A percentile compares a stretch with the other conserved stretches of the same genome.
Evolutionary conservation across 1,139 yeast species (phyloP).

Genomic region (Hemisphaericaspora xylofermentans): DNA sequence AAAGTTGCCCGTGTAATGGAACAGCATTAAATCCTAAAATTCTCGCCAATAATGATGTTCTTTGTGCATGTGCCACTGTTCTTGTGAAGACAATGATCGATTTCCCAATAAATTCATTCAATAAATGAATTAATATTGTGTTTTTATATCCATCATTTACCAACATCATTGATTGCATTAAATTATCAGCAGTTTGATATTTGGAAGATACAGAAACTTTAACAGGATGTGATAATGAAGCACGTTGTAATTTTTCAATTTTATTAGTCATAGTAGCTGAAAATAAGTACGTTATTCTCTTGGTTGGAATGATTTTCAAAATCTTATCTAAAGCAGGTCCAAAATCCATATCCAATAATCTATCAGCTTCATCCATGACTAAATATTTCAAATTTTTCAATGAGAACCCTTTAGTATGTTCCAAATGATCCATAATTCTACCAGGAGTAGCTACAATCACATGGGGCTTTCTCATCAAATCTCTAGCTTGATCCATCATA

Average conservation of each 20-base stretch:
- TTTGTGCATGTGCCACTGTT: slow-evolving; percentile 93
- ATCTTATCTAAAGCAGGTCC: slow-evolving; percentile 92
- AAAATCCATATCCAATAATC: slow-evolving; percentile 93
- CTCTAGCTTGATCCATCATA: slow-evolving; percentile 96
- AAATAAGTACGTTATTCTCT: slow-evolving; percentile 82
- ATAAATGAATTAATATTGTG: slow-evolving; percentile 76
- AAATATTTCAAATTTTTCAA: slow-evolving; percentile 76
- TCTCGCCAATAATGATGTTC: slow-evolving; percentile 80
- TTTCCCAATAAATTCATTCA: slow-evolving; percentile 85
- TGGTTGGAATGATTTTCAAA: slow-evolving; percentile 78
- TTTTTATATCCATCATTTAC: slow-evolving; percentile 92
- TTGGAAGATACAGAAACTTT: slow-evolving; percentile 86
- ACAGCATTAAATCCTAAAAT: slow-evolving; percentile 84
- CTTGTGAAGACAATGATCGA: slow-evolving; percentile 87
- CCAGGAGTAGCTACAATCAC: slow-evolving; percentile 82
- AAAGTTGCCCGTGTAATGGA: slow-evolving; percentile 91
- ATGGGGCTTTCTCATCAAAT: slow-evolving; percentile 91
- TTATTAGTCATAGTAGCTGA: slow-evolving; percentile 97
- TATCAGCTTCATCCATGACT: slow-evolving; percentile 97
- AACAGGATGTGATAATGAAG: slow-evolving; percentile 86
- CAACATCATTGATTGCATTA: slow-evolving; percentile 85
- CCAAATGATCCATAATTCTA: slow-evolving; percentile 90
- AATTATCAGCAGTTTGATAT: slow-evolving; percentile 90
- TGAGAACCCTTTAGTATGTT: slow-evolving; percentile 89
- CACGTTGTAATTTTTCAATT: slow-evolving; percentile 91